Percentiles rank a stretch among this genome's conserved stretches.
These are phyloP conservation scores for Penicillium mononematosum DNA, from an alignment of 495 filamentous ascomycete species.

Conservation along the genomic window DNA sequence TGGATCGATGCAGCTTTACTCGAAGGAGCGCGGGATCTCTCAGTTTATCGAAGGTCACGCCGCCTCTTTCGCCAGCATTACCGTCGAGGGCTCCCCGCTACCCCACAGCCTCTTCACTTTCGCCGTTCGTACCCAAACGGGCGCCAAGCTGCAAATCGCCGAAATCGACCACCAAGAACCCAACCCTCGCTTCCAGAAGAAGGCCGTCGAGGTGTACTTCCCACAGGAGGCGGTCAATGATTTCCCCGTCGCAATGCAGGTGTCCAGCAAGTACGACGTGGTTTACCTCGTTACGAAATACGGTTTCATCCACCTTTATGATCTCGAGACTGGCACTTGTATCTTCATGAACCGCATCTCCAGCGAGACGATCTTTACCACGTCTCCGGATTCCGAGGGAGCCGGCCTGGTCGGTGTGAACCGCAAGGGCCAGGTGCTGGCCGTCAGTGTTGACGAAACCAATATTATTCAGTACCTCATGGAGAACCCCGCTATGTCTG, in stretches of 20 bases:
- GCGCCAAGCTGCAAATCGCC: constrained; percentile 96
- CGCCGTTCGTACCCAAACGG: constrained; percentile 79
- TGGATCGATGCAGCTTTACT: constrained; percentile 95
- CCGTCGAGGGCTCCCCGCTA: constrained; percentile 80
- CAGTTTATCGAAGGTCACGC: constrained; percentile 98
- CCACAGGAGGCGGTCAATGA: constrained; percentile 91
- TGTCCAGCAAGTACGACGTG: constrained; percentile 91
- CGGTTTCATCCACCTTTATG: constrained; percentile 98
- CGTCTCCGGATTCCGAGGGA: constrained; percentile 77
- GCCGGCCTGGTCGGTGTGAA: constrained; percentile 93
- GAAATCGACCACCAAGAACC: constrained; percentile 91
- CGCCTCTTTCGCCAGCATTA: constrained; percentile 86
- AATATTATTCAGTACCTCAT: constrained; percentile 91
- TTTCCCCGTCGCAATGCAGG: constrained; percentile 97
- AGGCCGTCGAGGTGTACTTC: constrained; percentile 96
- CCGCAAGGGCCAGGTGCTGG: constrained; percentile 92
- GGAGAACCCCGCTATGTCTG: constrained; percentile 87
- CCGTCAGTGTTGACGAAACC: constrained; percentile 87
- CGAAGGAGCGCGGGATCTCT: constrained; percentile 90
- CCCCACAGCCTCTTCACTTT: constrained; percentile 98
- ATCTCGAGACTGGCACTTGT: constrained; percentile 92
- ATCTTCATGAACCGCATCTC: constrained; percentile 99
- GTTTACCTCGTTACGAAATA: constrained; percentile 98
- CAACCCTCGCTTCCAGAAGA: constrained; percentile 88
- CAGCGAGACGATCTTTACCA: constrained; percentile 97